Conservation (phyloP, 768 basidiomycete genomes). For the Leccinum truebloodii region DNA sequence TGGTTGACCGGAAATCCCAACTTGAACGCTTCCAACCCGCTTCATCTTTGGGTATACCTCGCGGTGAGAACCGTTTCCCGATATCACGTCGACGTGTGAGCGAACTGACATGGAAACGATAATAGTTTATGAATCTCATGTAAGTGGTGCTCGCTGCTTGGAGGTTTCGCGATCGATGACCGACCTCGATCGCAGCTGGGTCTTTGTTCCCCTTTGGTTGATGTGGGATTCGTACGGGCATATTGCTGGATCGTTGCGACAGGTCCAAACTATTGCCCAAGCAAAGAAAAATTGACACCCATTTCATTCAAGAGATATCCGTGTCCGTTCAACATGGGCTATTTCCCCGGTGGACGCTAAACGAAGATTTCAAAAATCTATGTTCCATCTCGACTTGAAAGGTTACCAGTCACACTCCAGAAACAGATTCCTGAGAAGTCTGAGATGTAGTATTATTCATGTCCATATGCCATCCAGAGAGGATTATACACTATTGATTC, state of each 20-base stretch:
- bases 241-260: constrained; percentile 62
- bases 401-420: neutral
- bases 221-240: constrained; percentile 78
- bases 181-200: constrained; percentile 58
- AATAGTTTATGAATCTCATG: constrained; percentile 81
- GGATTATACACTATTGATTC: neutral
- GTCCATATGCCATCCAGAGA: neutral
- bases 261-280: constrained; percentile 32
- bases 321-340: neutral
- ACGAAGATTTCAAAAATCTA: neutral
- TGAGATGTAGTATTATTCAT: neutral
- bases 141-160: constrained; percentile 37
- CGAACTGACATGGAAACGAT: neutral
- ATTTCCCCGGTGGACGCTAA: neutral
- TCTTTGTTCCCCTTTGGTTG: constrained; percentile 70
- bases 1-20: constrained; percentile 78
- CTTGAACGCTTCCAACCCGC: constrained; percentile 66
- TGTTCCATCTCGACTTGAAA: neutral
- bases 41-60: constrained; percentile 82
- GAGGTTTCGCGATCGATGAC: neutral
- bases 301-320: neutral
- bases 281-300: constrained; percentile 37
- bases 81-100: neutral
- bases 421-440: neutral
- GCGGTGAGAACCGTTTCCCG: constrained; percentile 48